phyloP scores from a whole-genome alignment of 208 protist species.

The Entamoeba histolytica region DNA sequence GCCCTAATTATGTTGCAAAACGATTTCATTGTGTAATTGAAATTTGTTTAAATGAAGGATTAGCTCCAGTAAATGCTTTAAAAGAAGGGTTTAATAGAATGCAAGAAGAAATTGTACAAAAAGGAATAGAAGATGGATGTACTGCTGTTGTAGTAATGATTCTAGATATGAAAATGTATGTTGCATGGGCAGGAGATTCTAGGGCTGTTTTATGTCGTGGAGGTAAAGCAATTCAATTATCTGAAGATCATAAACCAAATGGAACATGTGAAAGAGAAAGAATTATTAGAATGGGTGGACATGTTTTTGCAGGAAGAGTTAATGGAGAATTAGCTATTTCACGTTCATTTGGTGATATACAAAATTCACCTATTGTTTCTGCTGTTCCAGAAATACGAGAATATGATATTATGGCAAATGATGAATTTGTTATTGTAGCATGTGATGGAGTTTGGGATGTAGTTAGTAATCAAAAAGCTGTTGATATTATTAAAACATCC shows the following conservation, averaged over 20 bases:
- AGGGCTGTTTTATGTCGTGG: constrained; percentile 25
- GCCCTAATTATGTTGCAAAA: background rate
- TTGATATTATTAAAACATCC: constrained; percentile 7
- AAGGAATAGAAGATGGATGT: background rate
- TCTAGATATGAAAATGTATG: background rate
- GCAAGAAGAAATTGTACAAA: background rate
- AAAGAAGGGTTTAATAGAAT: background rate
- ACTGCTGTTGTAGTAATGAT: background rate
- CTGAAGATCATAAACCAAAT: constrained; percentile 38
- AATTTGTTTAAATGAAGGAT: background rate
- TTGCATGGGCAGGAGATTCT: constrained; percentile 35
- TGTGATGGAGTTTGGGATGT: constrained; percentile 49
- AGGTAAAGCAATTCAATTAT: constrained; percentile 12
- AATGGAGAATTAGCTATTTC: constrained; percentile 38
- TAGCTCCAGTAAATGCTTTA: background rate
- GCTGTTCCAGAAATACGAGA: background rate
- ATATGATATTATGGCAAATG: background rate
- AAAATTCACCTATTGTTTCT: constrained; percentile 32
- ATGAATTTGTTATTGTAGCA: constrained; percentile 40
- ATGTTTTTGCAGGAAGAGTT: constrained; percentile 30
- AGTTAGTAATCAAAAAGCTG: constrained; percentile 25
- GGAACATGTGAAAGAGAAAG: constrained; percentile 29
- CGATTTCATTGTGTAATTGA: background rate
- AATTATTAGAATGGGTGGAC: constrained; percentile 36
- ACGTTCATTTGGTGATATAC: constrained; percentile 36